These are phyloP conservation scores for Linum tenue DNA, from an alignment of 345 rosid species.

Conservation along the genomic window DNA sequence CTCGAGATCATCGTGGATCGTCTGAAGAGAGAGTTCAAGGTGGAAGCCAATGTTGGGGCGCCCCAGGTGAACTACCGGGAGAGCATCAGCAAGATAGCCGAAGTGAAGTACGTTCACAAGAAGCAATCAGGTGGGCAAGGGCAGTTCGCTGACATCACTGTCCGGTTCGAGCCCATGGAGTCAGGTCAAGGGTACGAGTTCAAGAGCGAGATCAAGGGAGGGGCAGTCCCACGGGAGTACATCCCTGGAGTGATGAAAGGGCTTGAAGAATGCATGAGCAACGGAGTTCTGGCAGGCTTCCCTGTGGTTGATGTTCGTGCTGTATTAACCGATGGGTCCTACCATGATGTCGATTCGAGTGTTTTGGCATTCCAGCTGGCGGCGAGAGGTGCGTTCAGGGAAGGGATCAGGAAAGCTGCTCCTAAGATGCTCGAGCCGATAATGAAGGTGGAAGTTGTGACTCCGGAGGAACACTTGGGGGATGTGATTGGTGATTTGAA, in stretches of 20 bases:
- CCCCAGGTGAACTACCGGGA: conserved; percentile 99
- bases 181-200: conserved; percentile 84
- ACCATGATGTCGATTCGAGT: conserved; percentile 96
- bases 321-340: conserved; percentile 73
- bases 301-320: conserved; percentile 93
- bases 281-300: conserved; percentile 84
- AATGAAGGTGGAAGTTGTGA: conserved; percentile 92
- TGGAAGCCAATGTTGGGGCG: conserved; percentile 94
- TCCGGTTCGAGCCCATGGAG: conserved; percentile 89
- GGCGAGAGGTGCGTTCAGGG: conserved; percentile 91
- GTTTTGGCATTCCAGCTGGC: conserved; percentile 95
- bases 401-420: conserved; percentile 74
- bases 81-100: conserved; percentile 76
- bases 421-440: conserved; percentile 87
- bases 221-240: conserved; percentile 80
- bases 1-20: conserved; percentile 95
- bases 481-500: conserved; percentile 97
- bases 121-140: conserved; percentile 97
- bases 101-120: conserved; percentile 86
- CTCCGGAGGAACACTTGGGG: conserved; percentile 94
- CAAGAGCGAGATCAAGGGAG: conserved; percentile 98
- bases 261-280: conserved; percentile 75
- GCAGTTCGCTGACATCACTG: conserved; percentile 88
- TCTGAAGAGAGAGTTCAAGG: conserved; percentile 93
- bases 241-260: conserved; percentile 96